Conservation (phyloP, 2,329 filamentous ascomycete genomes). For the Aspergillus japonicus region DNA sequence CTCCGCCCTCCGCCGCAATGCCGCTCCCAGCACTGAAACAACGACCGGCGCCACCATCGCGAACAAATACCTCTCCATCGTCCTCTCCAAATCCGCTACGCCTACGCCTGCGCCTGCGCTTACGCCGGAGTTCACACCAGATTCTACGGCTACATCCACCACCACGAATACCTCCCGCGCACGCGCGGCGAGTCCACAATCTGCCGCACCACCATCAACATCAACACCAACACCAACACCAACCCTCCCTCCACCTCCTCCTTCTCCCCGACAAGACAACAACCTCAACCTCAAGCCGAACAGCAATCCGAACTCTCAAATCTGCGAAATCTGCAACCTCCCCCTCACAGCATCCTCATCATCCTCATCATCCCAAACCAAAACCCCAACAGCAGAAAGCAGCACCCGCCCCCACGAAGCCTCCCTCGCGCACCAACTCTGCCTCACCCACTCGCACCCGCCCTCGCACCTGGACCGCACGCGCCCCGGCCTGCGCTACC, state of each 20-base stretch:
- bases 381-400: neutral
- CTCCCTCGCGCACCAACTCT: slow-evolving; percentile 57
- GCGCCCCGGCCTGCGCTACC: slow-evolving; percentile 55
- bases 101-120: slow-evolving; percentile 1
- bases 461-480: slow-evolving; percentile 60
- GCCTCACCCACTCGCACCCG: slow-evolving; percentile 56
- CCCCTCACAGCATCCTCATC: slow-evolving; percentile 41
- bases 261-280: neutral
- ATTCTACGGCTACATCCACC: neutral
- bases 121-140: neutral
- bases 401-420: slow-evolving; percentile 44
- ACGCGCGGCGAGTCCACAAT: neutral
- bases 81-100: slow-evolving; percentile 32
- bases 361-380: slow-evolving; percentile 18
- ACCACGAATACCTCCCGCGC: neutral
- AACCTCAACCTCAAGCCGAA: too few relatives aligned
- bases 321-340: slow-evolving; percentile 62
- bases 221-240: neutral
- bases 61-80: slow-evolving; percentile 49
- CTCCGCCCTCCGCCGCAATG: slow-evolving; percentile 26
- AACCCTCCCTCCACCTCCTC: neutral
- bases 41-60: slow-evolving; percentile 32
- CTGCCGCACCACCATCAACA: neutral
- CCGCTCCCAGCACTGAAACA: slow-evolving; percentile 18
- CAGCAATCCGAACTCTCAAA: too few relatives aligned